Base-by-base conservation (phyloP, 176 grass and related monocot genomes). In the Themeda triandra region DNA sequence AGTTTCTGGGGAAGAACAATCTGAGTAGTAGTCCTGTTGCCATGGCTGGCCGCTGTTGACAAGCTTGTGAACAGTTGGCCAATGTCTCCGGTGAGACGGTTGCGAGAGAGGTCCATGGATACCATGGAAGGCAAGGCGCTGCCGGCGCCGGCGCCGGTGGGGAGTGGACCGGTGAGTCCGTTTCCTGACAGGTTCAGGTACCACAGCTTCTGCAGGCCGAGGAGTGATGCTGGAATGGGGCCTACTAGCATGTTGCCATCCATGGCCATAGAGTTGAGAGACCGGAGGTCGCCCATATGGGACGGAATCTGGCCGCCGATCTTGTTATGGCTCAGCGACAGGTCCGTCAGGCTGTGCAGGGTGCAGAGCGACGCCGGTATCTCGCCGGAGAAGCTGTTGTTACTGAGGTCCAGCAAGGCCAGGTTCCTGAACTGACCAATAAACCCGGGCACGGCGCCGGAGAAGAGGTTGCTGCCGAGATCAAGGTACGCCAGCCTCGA, bases 181-280 rank as follows among this genome's bases (percentile, higher is more conserved):
- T 96, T 96, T 67, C 73, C 78, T 23, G 94, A 93, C 37, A 96
- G 81, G 75, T 97, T 88, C 5, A 97, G 42, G 56, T 83, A 87
- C 95, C 95, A 97, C 11, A 97, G 48, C 66, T 97, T 94, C 62
- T 77, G 56, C 31, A 97, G 27, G 36, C 58, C 78, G 13, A 86
- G 49, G 73, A 94, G 11, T 46, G 94, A 92, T 19, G 71, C 63
- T 13, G 94, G 94, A 77, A 97, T 85, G 36, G 63, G 46, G 46
- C 94, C 94, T 72, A 46, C 71, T 1, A 97, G 75, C 46, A 73
- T 39, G 77, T 94, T 97, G 72, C 53, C 39, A 36, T 87, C 56
- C 1, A 97, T 21, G 66, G 86, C 76, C 14, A 97, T 75, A 28
- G 92, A 87, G 40, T 23, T 94, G 13, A 97, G 88, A 51, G 88